Percentiles rank a stretch among this genome's conserved stretches.
Evolutionary conservation across 2,329 filamentous ascomycete genomes (phyloP).

Genomic region (Coniochaeta hoffmannii): DNA sequence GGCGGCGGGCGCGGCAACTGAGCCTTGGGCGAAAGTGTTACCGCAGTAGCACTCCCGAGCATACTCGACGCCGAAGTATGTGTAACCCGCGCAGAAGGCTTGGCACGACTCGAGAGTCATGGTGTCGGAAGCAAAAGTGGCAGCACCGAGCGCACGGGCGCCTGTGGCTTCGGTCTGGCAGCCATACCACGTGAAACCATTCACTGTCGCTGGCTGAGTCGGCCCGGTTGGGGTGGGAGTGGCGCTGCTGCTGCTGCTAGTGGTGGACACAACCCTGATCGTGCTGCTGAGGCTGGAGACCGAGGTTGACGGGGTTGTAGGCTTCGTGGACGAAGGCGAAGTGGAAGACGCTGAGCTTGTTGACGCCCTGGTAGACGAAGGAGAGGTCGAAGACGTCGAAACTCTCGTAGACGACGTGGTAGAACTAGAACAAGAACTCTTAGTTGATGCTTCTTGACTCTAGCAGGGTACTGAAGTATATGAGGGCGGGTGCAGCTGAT

Average conservation of each 20-base stretch:
- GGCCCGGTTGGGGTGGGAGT: slow-evolving; percentile 11
- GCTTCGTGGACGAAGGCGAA: not conserved
- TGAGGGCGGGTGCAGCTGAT: slow-evolving; percentile 2
- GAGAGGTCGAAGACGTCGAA: not conserved
- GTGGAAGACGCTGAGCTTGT: not conserved
- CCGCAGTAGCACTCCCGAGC: slow-evolving; percentile 46
- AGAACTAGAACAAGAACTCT: slow-evolving; percentile 2
- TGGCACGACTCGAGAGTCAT: slow-evolving; percentile 43
- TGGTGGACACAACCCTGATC: slow-evolving; percentile 3
- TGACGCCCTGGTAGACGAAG: slow-evolving; percentile 2
- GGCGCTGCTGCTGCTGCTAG: slow-evolving; percentile 9
- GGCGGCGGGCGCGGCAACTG: slow-evolving; percentile 18
- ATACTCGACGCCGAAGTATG: slow-evolving; percentile 45
- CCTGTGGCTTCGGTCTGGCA: slow-evolving; percentile 39
- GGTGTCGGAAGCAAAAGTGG: slow-evolving; percentile 31
- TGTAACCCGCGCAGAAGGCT: slow-evolving; percentile 34
- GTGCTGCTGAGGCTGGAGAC: not conserved
- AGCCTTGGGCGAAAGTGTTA: slow-evolving; percentile 28
- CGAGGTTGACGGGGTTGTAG: not conserved
- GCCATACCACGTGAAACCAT: slow-evolving; percentile 35
- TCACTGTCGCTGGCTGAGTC: slow-evolving; percentile 23
- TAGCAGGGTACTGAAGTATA: not conserved
- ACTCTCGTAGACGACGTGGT: not conserved
- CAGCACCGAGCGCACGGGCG: slow-evolving; percentile 33
- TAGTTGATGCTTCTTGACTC: not conserved